Evolutionary conservation across 805 yeast genomes (phyloP), one percentile per base, ranked within the genome.

Genomic region (Myxozyma nipponensis): DNA sequence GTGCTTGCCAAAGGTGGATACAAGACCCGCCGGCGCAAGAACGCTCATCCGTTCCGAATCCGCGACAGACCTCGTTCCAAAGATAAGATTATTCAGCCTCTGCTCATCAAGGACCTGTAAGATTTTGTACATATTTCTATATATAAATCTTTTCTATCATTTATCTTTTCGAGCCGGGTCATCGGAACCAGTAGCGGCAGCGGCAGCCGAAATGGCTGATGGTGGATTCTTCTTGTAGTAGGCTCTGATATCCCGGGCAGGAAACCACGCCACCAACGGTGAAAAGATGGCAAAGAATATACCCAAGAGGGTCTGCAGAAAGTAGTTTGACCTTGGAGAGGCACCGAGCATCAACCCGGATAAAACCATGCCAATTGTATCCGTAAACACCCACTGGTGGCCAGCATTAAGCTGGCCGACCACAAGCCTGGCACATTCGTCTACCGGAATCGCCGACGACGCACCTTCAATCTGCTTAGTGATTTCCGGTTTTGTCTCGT

Each of bases 11-110:
- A 91, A 77, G 95, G 87, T 49, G 90, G 81, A 74, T 90, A 88
- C 79, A 93, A 98, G 15, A 83, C 98, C 73, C 82, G 84, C 62
- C 95, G 95, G 66, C 44, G 49, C 43, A 43, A 52, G 42, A 77
- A 86, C 67, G 82, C 76, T 57, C 93, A 93, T 69, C 83, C 79
- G 71, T 76, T 78, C 79, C 85, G 87, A 76, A 87, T 89, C 46
- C 82, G 84, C 67, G 97, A 91, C 70, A 84, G 98, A 74, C 95
- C 95, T 62, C 79, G 95, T 72, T 87, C 87, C 42, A 80, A 77
- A 63, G 74, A 57, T 44, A 60, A 60, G 49, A 43, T 32, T 18
- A 22, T 39, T 21, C 53, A 44, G 42, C 49, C 49, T 34, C 18
- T 49, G 46, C 41, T 49, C 13, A 40, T 24, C 24, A 44, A 49